phyloP scores from a whole-genome alignment of 2,329 filamentous ascomycete species.

The Talaromyces sp. region DNA sequence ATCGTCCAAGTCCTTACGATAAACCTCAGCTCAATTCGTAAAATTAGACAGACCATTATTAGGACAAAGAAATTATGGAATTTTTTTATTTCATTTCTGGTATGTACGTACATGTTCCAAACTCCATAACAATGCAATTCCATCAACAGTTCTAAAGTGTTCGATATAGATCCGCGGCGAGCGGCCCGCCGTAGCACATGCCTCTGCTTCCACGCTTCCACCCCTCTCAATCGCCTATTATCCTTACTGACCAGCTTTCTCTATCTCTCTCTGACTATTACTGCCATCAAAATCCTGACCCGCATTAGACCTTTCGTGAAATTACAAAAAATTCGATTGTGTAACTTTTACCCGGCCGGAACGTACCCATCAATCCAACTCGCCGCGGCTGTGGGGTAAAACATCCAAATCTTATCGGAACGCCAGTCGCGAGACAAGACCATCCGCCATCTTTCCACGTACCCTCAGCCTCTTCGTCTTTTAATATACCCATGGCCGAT shows the following conservation, averaged over 20 bases:
- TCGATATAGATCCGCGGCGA: constrained; percentile 1
- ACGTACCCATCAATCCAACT: neutral
- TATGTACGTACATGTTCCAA: too few relatives aligned
- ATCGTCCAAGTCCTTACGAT: neutral
- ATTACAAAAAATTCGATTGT: neutral
- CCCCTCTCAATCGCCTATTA: neutral
- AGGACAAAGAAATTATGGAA: neutral
- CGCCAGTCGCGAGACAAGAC: neutral
- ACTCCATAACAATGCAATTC: too few relatives aligned
- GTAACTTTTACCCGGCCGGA: neutral
- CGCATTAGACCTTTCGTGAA: neutral
- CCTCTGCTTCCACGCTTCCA: neutral
- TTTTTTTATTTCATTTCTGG: too few relatives aligned
- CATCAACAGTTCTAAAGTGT: neutral
- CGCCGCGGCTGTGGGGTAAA: constrained; percentile 4
- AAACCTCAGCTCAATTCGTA: neutral
- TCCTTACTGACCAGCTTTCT: neutral
- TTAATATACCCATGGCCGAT: constrained; percentile 3
- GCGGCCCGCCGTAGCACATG: neutral
- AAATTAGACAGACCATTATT: too few relatives aligned
- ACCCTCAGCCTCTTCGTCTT: neutral
- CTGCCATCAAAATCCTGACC: neutral
- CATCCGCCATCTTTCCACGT: neutral
- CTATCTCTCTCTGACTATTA: neutral
- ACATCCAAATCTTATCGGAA: constrained; percentile 8